Evolutionary conservation across 2,329 filamentous ascomycete genomes (phyloP), one percentile per base, ranked within the genome.

Genomic region (Aspergillus hortae): DNA sequence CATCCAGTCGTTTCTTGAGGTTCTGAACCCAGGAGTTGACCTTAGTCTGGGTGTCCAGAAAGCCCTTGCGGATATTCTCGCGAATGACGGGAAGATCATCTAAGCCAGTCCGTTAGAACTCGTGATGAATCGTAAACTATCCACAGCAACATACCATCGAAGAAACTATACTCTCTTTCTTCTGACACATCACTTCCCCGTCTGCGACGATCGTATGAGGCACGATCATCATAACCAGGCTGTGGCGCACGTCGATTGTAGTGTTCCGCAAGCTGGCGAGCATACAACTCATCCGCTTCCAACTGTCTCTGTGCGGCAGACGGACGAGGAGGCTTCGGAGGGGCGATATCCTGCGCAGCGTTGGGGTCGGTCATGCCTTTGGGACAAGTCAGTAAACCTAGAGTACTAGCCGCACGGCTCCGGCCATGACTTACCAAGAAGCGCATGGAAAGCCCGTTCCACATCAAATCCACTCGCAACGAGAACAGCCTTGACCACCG

Each of bases 61-160:
- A 99, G 4, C 94, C 94, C 74, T 97, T 95, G 67, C 87, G 88
- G 61, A 99, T 82, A 65, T 95, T 96, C 68, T 96, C 90, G 60
- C 86, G 87, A 67, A 99, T 96, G 46, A 92, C 85, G 1, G 94
- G 92, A 12, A 99, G 82, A 61, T 99, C 94, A 64, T 99, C 94
- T 85, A 58, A 21, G 17, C 38, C 42, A 41, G 43, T 38, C 17
- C 6, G 35, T 17, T 23, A 48, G 35, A 10, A 10, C n/a, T 1
- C 27, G 14, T 36, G 23, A 19, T 36, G 35, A 6, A 10, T 9
- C 10, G 27, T n/a, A 12, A 46, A 25, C 12, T 21, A 11, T 17
- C 4, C 14, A 17, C 44, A 25, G n/a, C 14, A 14, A 30, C 33
- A 30, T 73, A 84, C 80, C 83, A 63, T 99, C 94, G 61, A 97